Evolutionary conservation across 1,284 basidiomycete genomes (phyloP).

Genomic region (Athelia sp.): DNA sequence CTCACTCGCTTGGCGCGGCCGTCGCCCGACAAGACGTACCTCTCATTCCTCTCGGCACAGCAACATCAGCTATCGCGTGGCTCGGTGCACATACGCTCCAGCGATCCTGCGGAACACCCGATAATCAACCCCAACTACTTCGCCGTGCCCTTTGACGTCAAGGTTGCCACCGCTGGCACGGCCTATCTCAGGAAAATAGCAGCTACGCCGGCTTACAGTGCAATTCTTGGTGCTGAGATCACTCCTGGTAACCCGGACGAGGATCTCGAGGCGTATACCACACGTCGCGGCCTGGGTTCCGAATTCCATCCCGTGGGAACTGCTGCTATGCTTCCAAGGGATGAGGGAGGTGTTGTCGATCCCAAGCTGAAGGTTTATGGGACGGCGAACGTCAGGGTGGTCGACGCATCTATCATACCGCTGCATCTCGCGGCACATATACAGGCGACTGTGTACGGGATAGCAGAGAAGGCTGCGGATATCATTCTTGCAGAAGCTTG

Average conservation of each 20-base stretch:
- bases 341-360: background rate
- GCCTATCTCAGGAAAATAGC: background rate
- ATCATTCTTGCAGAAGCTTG: conserved; percentile 5
- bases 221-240: background rate
- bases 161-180: background rate
- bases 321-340: background rate
- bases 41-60: background rate
- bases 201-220: background rate
- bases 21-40: background rate
- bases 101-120: background rate
- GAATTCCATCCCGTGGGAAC: background rate
- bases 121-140: background rate
- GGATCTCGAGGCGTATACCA: background rate
- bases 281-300: too few species aligned
- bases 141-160: background rate
- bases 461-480: conserved; percentile 19
- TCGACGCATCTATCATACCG: conserved; percentile 19
- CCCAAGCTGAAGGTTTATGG: background rate
- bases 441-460: conserved; percentile 11
- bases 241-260: background rate
- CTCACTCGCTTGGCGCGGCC: background rate
- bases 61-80: background rate
- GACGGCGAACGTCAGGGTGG: background rate
- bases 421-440: conserved; percentile 12
- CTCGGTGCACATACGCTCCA: background rate